Base-by-base conservation (phyloP, 2,329 filamentous ascomycete genomes). In the Ophiocordyceps polyrhachis-furcata region DNA sequence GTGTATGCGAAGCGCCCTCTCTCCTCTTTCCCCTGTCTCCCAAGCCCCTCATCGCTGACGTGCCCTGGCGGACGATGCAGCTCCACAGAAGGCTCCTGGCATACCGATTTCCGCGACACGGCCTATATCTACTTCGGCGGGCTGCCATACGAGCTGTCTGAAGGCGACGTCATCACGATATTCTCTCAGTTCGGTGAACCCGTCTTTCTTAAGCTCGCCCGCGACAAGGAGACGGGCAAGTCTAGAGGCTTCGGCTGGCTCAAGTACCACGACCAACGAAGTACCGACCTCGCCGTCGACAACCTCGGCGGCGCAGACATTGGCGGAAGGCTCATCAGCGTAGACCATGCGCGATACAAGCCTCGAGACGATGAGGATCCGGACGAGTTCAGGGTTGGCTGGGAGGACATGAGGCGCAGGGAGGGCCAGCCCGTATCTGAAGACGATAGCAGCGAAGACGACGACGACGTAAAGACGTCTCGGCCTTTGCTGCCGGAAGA, bases 101-200 rank as follows among this genome's bases (percentile, higher is more conserved):
- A 96, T 61, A 81, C 82, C 60, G 93, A 98, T 68, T 98, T 96
- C 65, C 84, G 86, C 65, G 91, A 93, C 66, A 96, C 91, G 2
- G 93, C 91, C 48, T 98, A 89, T 62, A 69, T 98, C 59, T 94
- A 95, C 69, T 88, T 98, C 53, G 93, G 93, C 57, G 89, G 89
- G 25, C 73, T 98, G 13, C 86, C 88, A 4, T 93, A 83, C 63
- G 85, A 93, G 56, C 73, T 98, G 38, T 87, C 86, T 43, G 91
- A 98, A 67, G 93, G 93, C 62, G 91, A 98, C 63, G 74, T 98
- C 49, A 77, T 96, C 52, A 88, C 88, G 12, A 93, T 98, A 48
- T 98, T 96, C 68, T 94, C 87, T 7, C 91, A 98, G 61, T 98
- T 81, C 58, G 91, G 91, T 54, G 89, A 96, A 58, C 93, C 93